Base-by-base conservation (phyloP, 768 basidiomycete species). In the Cystobasidium onofrii region DNA sequence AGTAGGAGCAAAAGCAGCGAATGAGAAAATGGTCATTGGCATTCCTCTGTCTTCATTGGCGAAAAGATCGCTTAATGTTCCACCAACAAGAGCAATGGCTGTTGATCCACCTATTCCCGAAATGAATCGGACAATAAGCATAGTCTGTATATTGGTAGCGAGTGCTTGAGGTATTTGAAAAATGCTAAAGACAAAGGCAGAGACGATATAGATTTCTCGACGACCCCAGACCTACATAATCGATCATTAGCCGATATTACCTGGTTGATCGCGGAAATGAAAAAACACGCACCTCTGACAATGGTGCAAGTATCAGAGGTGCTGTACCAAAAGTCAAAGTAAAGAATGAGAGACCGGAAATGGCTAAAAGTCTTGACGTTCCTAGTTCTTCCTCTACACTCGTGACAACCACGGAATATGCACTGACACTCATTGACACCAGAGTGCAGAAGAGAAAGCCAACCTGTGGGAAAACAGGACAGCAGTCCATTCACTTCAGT, bases 81-180 rank as follows among this genome's bases (percentile, higher is more conserved):
- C 72, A 31, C 69, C 69, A 18, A 71, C 72, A 17, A 73, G 72
- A 41, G 64, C 63, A 3, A 73, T 46, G 3, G 62, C 72, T 3
- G 64, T 69, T 10, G 33, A 39, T 17, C 62, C 72, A 9, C 72
- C 72, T 69, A 73, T 73, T n/a, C 72, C 72, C 31, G 33, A 20
- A 7, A 73, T 43, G 29, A 65, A 64, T 12, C 72, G 72, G n/a
- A 44, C 33, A 23, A 73, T 60, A 43, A 73, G 72, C 72, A 73
- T 43, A 18, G 72, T 73, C 34, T 63, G 62, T 15, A 73, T 73
- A 41, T 73, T 65, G 7, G 34, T 64, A 31, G 64, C 62, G 9
- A 73, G 33, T 18, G 72, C 72, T 73, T 73, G 72, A 15, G 72
- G 72, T 39, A 73, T 43, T n/a, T 64, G 64, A 34, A 63, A 73